Evolutionary conservation across 345 rosid genomes (phyloP), one percentile per base, ranked within the genome.

Genomic region (Dipteronia dyeriana): DNA sequence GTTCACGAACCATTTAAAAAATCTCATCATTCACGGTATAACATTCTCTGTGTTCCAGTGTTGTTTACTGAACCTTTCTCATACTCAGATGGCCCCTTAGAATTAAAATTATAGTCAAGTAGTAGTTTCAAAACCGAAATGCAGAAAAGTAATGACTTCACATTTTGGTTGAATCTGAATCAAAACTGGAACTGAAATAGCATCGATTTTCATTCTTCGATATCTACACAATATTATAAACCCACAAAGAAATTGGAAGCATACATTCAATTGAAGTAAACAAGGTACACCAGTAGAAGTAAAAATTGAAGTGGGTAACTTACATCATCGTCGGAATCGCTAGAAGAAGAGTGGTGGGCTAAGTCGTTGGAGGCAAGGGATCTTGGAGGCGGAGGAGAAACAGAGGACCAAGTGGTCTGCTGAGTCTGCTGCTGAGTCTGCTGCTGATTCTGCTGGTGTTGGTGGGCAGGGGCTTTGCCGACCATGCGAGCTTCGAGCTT

Each of bases 401-500:
- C 77, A 63, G 92, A 81, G 16, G 94, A 62, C 96, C 97, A 82
- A 74, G 76, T 68, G 47, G 88, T 75, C 76, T 26, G 26, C 26
- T 78, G 85, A 41, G 88, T 75, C 76, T 26, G 26, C 26, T 78
- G 85, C 79, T 84, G 90, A 38, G 68, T 87, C 62, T 75, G 91
- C 31, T 75, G 91, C 38, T 34, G 91, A 12, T 77, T 88, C 67
- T 71, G 78, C 51, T 53, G 85, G 75, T 49, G 81, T 66, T 71
- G 89, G 70, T 9, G 80, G 39, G 91, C 80, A 43, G 98, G 59
- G 51, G 90, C 82, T 83, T 91, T 97, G 20, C 99, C 97, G n/a
- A 90, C 93, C 87, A 97, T 75, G 59, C 99, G 99, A 66, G 99
- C 99, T 86, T 97, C 99, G 47, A 97, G 99, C 88, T 97, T 97